Evolutionary conservation across 2,329 filamentous ascomycete species (phyloP).

Genomic region (Hortaea sp.): DNA sequence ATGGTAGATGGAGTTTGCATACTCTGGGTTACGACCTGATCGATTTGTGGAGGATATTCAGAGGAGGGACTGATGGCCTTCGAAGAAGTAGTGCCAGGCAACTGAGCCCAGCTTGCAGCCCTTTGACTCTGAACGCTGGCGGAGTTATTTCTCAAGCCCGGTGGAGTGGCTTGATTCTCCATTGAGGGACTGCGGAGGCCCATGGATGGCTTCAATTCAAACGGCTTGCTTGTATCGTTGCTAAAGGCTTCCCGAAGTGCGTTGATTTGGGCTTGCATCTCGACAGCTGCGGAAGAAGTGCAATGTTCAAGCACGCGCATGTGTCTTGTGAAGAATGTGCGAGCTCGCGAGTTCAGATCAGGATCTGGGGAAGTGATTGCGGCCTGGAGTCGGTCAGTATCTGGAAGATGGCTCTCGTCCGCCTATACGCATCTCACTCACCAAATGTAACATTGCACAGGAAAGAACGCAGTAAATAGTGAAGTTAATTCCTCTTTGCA

Average conservation of each 20-base stretch:
- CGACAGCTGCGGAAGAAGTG: slow-evolving; percentile 69
- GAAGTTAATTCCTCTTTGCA: slow-evolving; percentile 91
- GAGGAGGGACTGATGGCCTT: slow-evolving; percentile 15
- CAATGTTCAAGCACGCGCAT: slow-evolving; percentile 90
- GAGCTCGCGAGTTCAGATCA: slow-evolving; percentile 72
- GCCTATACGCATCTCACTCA: slow-evolving; percentile 39
- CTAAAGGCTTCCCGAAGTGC: slow-evolving; percentile 86
- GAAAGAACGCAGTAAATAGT: slow-evolving; percentile 87
- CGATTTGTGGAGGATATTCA: slow-evolving; percentile 15
- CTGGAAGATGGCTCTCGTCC: background rate
- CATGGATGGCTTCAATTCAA: slow-evolving; percentile 79
- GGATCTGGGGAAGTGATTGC: slow-evolving; percentile 89
- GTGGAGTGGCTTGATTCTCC: slow-evolving; percentile 24
- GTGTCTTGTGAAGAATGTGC: slow-evolving; percentile 82
- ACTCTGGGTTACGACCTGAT: slow-evolving; percentile 8
- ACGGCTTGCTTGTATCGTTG: slow-evolving; percentile 71
- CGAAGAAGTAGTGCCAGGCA: slow-evolving; percentile 11
- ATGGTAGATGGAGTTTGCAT: slow-evolving; percentile 9
- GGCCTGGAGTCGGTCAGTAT: slow-evolving; percentile 40
- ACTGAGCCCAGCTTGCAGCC: slow-evolving; percentile 10
- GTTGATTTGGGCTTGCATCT: slow-evolving; percentile 83
- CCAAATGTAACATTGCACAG: slow-evolving; percentile 86
- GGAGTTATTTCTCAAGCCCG: slow-evolving; percentile 4
- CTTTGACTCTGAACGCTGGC: slow-evolving; percentile 4
- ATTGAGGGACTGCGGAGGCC: slow-evolving; percentile 54